Evolutionary conservation across 768 basidiomycete species (phyloP), one percentile per base, ranked within the genome.

Genomic region (Cyclocybe aegerita): DNA sequence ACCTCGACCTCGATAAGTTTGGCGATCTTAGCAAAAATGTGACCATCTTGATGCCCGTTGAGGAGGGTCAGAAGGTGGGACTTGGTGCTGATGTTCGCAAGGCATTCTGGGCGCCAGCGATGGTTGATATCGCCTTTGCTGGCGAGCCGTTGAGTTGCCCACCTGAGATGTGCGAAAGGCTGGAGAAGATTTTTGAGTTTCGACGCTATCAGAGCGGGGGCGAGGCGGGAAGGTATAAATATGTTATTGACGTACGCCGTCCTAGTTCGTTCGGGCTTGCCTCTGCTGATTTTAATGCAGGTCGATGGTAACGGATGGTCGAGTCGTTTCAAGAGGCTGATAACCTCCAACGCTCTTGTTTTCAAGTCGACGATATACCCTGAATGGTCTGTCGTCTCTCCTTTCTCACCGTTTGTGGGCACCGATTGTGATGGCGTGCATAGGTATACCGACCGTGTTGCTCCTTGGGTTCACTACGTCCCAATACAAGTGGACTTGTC

Each of bases 381-480:
- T 0, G 85, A 86, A 61, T 86, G 85, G 85, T 79, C 62, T 15
- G 66, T 59, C 23, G 23, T 8, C n/a, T 43, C 32, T 11, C 17
- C 4, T 9, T 30, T 29, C 38, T 29, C 11, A 10, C 43, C 10
- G 36, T 4, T 33, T 15, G 9, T 32, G 14, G 34, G 17, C 7
- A 36, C 29, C 11, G 17, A 11, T 12, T 11, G 34, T n/a, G 10
- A 10, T 17, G 35, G 23, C 41, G 2, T 11, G 47, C 30, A 7
- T 12, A 81, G 79, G 80, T 83, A 73, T 50, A 70, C 60, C 1
- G 79, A 82, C 50, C 72, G 80, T 23, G 69, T 81, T 43, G 73
- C 68, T 23, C 81, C 85, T 0, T 88, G 85, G 85, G 78, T 86
- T 2, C 88, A 90, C 63, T 90, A 85, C 56, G 72, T 89, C 9